Evolutionary conservation across 805 yeast species (phyloP).

Genomic region (Starmera pachycereana): DNA sequence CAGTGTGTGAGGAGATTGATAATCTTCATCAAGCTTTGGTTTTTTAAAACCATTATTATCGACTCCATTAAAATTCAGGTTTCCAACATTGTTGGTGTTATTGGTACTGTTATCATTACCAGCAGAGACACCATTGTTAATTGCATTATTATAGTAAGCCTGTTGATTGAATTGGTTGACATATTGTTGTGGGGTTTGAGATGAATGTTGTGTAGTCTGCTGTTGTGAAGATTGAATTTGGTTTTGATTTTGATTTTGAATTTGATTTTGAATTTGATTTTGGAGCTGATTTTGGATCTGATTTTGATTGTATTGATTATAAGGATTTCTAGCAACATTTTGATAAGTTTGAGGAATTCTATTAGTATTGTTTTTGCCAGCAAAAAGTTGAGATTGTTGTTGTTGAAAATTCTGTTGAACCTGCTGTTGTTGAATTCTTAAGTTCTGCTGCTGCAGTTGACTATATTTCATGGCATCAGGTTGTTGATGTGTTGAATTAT

Average conservation of each 20-base stretch:
- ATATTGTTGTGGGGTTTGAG: slow-evolving; percentile 4
- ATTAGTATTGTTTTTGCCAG: slow-evolving; percentile 11
- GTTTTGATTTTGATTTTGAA: slow-evolving; percentile 1
- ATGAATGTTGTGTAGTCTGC: neutral
- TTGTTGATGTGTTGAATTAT: slow-evolving; percentile 11
- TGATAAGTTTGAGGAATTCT: slow-evolving; percentile 15
- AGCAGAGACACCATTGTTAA: no score
- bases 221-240: neutral
- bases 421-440: slow-evolving; percentile 7
- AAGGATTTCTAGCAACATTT: slow-evolving; percentile 19
- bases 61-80: no score
- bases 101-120: no score
- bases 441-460: slow-evolving; percentile 10
- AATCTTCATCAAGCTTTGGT: no score
- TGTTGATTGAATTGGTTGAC: no score
- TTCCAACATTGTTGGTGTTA: no score
- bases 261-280: slow-evolving; percentile 2
- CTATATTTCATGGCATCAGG: slow-evolving; percentile 11
- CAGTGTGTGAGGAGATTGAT: no score
- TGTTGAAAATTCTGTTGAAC: slow-evolving; percentile 17
- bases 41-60: no score
- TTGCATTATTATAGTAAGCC: neutral
- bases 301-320: slow-evolving; percentile 17
- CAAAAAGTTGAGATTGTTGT: slow-evolving; percentile 18
- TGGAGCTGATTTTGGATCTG: slow-evolving; percentile 5